These are phyloP conservation scores for Erythrophleum ivorense DNA, from an alignment of 331 rosid species.

Conservation along the genomic window DNA sequence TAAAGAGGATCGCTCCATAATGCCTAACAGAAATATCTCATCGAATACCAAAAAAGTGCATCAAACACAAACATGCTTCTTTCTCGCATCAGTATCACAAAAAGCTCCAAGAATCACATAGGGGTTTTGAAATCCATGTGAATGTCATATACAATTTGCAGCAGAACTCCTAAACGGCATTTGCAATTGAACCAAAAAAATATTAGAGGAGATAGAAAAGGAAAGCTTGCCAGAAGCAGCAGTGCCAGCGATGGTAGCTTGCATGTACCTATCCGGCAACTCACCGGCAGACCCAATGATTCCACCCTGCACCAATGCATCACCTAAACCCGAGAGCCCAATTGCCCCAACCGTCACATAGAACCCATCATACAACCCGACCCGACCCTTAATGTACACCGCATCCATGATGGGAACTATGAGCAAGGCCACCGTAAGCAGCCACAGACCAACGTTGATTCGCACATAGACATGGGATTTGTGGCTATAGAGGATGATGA, in stretches of 20 bases:
- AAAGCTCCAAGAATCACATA: not conserved
- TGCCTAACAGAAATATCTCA: not conserved
- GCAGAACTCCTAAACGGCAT: not conserved
- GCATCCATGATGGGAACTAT: constrained; percentile 76
- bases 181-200: not conserved
- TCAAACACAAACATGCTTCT: not conserved
- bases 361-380: constrained; percentile 77
- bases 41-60: not conserved
- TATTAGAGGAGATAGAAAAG: not conserved
- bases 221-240: constrained; percentile 73
- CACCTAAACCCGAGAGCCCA: constrained; percentile 68
- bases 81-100: not conserved
- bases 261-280: constrained; percentile 85
- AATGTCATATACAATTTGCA: not conserved
- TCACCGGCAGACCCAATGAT: constrained; percentile 87
- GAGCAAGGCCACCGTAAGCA: constrained; percentile 63
- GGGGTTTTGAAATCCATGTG: not conserved
- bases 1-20: not conserved
- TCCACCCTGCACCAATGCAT: constrained; percentile 82
- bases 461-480: constrained; percentile 60
- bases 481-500: constrained; percentile 68
- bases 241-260: constrained; percentile 88
- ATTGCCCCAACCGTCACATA: constrained; percentile 60
- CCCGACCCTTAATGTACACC: constrained; percentile 67
- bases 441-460: constrained; percentile 68